Conservation (phyloP, 2,329 filamentous ascomycete genomes). For the Lasiodiplodia citricola region DNA sequence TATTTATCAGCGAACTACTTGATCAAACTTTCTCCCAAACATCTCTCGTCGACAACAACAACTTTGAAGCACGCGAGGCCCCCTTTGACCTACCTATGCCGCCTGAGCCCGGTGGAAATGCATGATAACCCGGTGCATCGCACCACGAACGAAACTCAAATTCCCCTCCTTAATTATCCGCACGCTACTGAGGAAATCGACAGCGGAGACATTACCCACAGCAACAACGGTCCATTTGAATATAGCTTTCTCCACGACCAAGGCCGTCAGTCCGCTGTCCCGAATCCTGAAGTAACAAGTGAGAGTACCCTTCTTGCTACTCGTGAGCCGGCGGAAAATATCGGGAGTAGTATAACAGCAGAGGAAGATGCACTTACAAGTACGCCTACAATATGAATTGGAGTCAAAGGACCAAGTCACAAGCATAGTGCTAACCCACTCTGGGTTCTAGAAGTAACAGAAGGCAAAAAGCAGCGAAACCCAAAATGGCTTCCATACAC, state of each 20-base stretch:
- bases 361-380: background rate
- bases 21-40: background rate
- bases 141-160: background rate
- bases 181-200: background rate
- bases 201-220: background rate
- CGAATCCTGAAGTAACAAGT: background rate
- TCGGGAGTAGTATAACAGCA: background rate
- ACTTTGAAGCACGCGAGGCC: background rate
- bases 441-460: background rate
- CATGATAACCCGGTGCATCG: background rate
- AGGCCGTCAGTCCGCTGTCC: background rate
- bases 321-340: background rate
- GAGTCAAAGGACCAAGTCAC: background rate
- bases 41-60: background rate
- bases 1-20: background rate
- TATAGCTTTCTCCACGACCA: background rate
- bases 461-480: background rate
- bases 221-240: background rate
- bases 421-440: background rate
- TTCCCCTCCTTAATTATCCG: background rate
- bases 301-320: background rate
- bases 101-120: background rate
- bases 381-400: background rate
- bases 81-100: background rate
- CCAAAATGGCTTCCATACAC: background rate